Evolutionary conservation across 345 rosid species (phyloP).

Genomic region (Moricandia arvensis): DNA sequence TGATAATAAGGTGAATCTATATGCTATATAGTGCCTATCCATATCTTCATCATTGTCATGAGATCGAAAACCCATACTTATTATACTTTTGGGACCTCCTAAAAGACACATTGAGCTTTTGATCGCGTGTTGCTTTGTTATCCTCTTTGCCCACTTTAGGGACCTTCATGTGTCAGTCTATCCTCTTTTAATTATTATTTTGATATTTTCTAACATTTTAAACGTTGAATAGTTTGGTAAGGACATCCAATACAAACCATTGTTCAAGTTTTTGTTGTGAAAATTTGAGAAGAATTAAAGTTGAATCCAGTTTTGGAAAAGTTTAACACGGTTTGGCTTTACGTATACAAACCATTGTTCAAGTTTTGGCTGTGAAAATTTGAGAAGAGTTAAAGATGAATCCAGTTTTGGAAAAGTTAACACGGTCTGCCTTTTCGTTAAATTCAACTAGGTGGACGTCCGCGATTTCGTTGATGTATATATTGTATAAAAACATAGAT

Average conservation of each 20-base stretch:
- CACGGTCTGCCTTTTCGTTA: neutral
- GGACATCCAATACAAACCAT: neutral
- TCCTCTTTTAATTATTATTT: neutral
- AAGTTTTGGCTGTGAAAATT: neutral
- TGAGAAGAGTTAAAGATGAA: neutral
- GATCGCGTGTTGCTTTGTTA: slow-evolving; percentile 33
- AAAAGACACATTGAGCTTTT: slow-evolving; percentile 25
- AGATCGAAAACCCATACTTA: slow-evolving; percentile 33
- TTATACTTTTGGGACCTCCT: slow-evolving; percentile 29
- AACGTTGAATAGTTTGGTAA: slow-evolving; percentile 1
- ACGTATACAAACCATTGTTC: neutral
- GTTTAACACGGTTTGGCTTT: neutral
- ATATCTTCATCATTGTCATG: slow-evolving; percentile 32
- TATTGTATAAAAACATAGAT: too few relatives aligned
- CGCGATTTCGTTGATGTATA: too few relatives aligned
- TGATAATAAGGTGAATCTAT: slow-evolving; percentile 41
- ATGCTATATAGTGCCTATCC: slow-evolving; percentile 40
- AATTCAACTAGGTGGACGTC: too few relatives aligned
- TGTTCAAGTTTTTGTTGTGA: neutral
- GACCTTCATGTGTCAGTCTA: slow-evolving; percentile 35
- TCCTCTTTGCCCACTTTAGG: slow-evolving; percentile 34
- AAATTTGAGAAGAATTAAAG: neutral
- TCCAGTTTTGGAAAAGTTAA: neutral
- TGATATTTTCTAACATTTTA: neutral
- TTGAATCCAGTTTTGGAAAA: neutral